Evolutionary conservation across 768 basidiomycete species (phyloP), one percentile per base, ranked within the genome.

Genomic region (Obba rivulosa): DNA sequence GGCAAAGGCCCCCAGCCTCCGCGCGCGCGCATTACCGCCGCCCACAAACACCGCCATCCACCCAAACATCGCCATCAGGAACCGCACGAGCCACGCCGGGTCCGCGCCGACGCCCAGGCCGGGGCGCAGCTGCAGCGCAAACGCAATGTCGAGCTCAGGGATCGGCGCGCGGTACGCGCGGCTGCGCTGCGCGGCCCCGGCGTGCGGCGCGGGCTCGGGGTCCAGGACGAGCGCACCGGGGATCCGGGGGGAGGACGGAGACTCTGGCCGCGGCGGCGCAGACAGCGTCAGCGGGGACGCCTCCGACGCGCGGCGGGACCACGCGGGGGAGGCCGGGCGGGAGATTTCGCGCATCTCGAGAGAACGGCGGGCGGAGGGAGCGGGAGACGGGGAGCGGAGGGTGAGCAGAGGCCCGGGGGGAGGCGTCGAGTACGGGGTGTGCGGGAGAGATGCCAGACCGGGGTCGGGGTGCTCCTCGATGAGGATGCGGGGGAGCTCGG

Each of bases 41-140:
- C 64, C 63, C 8, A 67, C 45, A n/a, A 83, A 68, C 24, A 87
- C 74, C 36, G 81, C 76, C 53, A 88, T 72, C 86, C 86, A 88
- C 20, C 85, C 86, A 62, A 85, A 87, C 65, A 87, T 75, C 24
- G 80, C 72, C 85, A 89, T 87, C 65, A 88, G 64, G 61, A 86
- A 88, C 50, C 85, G 69, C 42, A 88, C 83, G 72, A 87, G 77
- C 84, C 84, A 88, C 34, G 85, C 85, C 5, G 84, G 75, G 57
- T 88, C 86, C 10, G 85, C 81, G 35, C 84, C 81, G 10, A 76
- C 64, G 34, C 85, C 85, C 18, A 87, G 65, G 1, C 85, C 84
- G 4, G 84, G 85, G 24, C 84, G 75, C 41, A 87, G 73, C 63
- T 88, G 86, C 83, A 88, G 83, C 38, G 84, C 84, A 5, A 89